Percentiles rank a stretch among this genome's conserved stretches.
Evolutionary conservation across 2,329 filamentous ascomycete species (phyloP).

Genomic region (Phaeosphaeriaceae sp.): DNA sequence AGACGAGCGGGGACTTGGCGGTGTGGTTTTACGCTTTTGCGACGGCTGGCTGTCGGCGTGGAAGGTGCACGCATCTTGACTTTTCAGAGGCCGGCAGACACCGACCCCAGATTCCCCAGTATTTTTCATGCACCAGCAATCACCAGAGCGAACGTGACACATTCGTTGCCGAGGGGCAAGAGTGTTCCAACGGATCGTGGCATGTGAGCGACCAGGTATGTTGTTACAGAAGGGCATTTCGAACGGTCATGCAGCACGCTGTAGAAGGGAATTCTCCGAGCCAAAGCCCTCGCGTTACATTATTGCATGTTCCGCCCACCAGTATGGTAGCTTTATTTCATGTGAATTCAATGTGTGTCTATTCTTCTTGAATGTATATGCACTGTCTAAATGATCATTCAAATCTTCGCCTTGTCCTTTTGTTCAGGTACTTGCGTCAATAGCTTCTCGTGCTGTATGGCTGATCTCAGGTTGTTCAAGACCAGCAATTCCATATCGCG

Average conservation of each 20-base stretch:
- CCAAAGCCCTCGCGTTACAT: too few relatives aligned
- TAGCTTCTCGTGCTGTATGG: constrained; percentile 63
- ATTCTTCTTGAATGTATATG: background rate
- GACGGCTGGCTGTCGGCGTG: too few relatives aligned
- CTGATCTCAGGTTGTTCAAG: constrained; percentile 63
- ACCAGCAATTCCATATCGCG: constrained; percentile 67
- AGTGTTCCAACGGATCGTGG: too few relatives aligned
- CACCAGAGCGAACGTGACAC: background rate
- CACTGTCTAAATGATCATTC: background rate
- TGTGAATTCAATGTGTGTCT: background rate
- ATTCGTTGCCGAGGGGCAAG: background rate
- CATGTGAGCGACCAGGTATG: too few relatives aligned
- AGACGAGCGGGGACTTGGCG: background rate
- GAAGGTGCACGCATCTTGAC: too few relatives aligned
- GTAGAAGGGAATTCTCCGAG: too few relatives aligned
- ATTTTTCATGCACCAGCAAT: background rate
- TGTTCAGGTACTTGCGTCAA: constrained; percentile 69
- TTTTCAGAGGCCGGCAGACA: constrained; percentile 13
- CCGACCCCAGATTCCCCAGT: constrained; percentile 28
- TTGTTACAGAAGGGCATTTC: too few relatives aligned
- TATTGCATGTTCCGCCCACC: too few relatives aligned
- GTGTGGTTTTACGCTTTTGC: background rate
- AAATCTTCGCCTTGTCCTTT: constrained; percentile 49
- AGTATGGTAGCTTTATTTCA: too few relatives aligned
- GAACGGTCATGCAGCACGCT: too few relatives aligned